Evolutionary conservation across 2,329 filamentous ascomycete genomes (phyloP).

Genomic region (Trichoderma pleuroti): DNA sequence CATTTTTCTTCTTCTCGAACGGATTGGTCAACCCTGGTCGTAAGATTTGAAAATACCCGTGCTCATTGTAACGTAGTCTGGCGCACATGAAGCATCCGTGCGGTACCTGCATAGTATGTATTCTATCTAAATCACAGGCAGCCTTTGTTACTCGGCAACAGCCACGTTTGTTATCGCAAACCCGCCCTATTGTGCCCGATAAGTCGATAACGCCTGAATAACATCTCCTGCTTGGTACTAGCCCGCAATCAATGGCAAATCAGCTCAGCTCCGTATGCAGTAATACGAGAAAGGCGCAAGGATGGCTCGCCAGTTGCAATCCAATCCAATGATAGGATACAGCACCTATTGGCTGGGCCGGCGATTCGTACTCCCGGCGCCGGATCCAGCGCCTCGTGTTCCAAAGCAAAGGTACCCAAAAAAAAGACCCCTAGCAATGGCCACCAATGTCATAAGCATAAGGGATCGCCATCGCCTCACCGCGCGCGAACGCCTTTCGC

Average conservation of each 20-base stretch:
- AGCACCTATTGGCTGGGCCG: slow-evolving; percentile 6
- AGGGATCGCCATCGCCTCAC: slow-evolving; percentile 20
- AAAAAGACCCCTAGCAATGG: slow-evolving; percentile 14
- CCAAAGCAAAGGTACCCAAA: background rate
- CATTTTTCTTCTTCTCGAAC: background rate
- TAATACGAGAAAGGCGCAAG: slow-evolving; percentile 5
- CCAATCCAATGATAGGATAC: background rate
- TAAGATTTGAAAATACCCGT: background rate
- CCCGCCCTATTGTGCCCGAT: background rate
- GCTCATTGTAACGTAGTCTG: background rate
- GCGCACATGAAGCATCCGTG: background rate
- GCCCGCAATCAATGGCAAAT: background rate
- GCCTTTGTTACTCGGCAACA: background rate
- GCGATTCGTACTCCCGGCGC: slow-evolving; percentile 21
- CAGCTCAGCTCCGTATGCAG: slow-evolving; percentile 2
- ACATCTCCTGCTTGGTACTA: slow-evolving; percentile 12
- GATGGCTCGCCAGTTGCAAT: background rate
- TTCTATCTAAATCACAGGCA: background rate
- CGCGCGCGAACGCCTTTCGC: slow-evolving; percentile 19
- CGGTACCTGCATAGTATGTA: background rate
- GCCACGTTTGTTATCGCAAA: background rate
- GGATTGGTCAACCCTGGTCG: background rate
- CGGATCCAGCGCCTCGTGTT: slow-evolving; percentile 18
- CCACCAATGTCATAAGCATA: slow-evolving; percentile 20
- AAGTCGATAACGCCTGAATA: background rate